Percentiles rank a stretch among this genome's conserved stretches.
These are phyloP conservation scores for Ephemerocybe angulata DNA, from an alignment of 768 basidiomycete species.

Conservation along the genomic window DNA sequence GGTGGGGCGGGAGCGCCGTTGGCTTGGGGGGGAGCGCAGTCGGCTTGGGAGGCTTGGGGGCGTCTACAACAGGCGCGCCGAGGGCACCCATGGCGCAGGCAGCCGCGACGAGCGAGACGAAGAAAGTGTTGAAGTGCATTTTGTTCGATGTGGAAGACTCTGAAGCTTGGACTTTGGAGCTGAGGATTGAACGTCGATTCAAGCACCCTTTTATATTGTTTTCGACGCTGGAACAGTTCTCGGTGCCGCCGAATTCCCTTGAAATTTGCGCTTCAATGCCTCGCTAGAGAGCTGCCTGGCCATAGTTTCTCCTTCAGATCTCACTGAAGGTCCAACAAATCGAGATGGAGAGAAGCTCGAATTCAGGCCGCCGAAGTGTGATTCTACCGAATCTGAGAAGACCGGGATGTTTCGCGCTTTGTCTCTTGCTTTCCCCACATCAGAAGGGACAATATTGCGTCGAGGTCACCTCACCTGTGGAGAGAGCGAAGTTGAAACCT, in stretches of 20 bases:
- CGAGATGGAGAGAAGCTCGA: too few species aligned
- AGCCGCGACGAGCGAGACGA: neutral
- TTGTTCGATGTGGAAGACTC: neutral
- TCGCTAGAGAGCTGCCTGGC: neutral
- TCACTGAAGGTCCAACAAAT: too few species aligned
- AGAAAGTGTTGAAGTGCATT: neutral
- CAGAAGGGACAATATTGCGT: too few species aligned
- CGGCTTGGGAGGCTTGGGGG: slow-evolving; percentile 1
- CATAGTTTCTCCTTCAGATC: too few species aligned
- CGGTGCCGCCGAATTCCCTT: neutral
- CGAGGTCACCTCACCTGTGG: too few species aligned
- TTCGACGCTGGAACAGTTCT: neutral
- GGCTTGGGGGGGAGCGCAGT: neutral
- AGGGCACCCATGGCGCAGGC: slow-evolving; percentile 2
- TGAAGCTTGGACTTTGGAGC: slow-evolving; percentile 1
- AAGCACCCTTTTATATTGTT: neutral
- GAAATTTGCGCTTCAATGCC: neutral
- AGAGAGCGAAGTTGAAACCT: too few species aligned
- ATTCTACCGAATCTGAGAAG: too few species aligned
- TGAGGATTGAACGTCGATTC: neutral
- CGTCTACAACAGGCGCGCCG: neutral
- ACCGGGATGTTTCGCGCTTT: too few species aligned
- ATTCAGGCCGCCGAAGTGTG: too few species aligned
- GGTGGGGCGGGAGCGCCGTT: neutral
- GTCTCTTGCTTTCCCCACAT: too few species aligned